phyloP scores from a whole-genome alignment of 2,329 filamentous ascomycete genomes.

The Venturia pyrina region DNA sequence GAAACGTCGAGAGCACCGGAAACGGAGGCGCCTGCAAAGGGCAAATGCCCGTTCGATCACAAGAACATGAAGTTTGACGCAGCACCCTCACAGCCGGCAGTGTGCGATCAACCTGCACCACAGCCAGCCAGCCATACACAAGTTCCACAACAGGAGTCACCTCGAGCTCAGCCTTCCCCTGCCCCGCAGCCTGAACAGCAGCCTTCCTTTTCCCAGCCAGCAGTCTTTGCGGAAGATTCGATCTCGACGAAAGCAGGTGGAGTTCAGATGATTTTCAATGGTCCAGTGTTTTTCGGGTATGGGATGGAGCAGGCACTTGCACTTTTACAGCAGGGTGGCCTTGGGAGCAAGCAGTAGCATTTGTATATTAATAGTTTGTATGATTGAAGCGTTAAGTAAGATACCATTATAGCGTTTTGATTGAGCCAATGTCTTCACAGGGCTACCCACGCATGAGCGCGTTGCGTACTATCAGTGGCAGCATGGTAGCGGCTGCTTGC shows the following conservation, averaged over 20 bases:
- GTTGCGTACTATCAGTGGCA: too few relatives aligned
- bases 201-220: conserved; percentile 4
- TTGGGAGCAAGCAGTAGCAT: neutral
- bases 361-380: neutral
- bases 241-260: conserved; percentile 6
- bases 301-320: conserved; percentile 70
- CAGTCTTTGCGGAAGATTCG: neutral
- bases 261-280: conserved; percentile 76
- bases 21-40: conserved; percentile 1
- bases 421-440: neutral
- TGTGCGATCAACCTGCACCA: neutral
- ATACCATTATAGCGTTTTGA: neutral
- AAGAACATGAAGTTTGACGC: conserved; percentile 2
- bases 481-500: too few relatives aligned
- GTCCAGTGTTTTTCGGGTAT: conserved; percentile 90
- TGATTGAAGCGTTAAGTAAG: neutral
- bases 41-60: conserved; percentile 15
- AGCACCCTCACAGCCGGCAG: neutral
- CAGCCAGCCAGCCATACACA: neutral
- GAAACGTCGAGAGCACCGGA: conserved; percentile 22
- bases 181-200: neutral
- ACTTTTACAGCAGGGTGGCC: conserved; percentile 29
- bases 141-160: neutral
- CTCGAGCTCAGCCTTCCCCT: neutral
- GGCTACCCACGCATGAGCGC: too few relatives aligned